These are phyloP conservation scores for Zea mays DNA, from an alignment of 176 grass and related monocot genomes.

Conservation along the genomic window DNA sequence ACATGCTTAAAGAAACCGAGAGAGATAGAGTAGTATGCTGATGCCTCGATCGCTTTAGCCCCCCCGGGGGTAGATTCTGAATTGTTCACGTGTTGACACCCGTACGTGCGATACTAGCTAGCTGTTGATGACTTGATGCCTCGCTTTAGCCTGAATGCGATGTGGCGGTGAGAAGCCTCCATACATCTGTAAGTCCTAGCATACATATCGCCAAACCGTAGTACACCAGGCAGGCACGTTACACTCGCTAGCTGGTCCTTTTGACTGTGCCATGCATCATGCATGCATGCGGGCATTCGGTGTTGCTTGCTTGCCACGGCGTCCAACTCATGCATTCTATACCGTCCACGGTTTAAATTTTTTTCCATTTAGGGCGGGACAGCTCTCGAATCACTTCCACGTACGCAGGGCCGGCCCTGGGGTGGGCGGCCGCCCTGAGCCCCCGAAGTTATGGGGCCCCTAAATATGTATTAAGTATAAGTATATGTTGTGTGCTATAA, in stretches of 20 bases:
- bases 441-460: too few species aligned
- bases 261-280: neutral
- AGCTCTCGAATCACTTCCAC: too few species aligned
- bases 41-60: too few species aligned
- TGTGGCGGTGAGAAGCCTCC: neutral
- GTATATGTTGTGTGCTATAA: too few species aligned
- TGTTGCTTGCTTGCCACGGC: neutral
- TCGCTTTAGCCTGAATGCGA: constrained; percentile 17
- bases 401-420: too few species aligned
- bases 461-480: too few species aligned
- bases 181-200: neutral
- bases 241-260: neutral
- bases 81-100: constrained; percentile 14
- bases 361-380: too few species aligned
- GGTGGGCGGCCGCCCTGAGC: too few species aligned
- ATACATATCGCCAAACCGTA: neutral
- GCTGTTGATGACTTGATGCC: too few species aligned
- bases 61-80: neutral
- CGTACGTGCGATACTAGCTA: neutral
- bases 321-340: neutral
- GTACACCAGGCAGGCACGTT: constrained; percentile 8
- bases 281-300: neutral
- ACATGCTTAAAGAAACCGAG: too few species aligned
- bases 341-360: neutral
- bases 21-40: too few species aligned